Conservation (phyloP, 2,329 filamentous ascomycete genomes). For the Teratosphaeria pseudoeucalypti region DNA sequence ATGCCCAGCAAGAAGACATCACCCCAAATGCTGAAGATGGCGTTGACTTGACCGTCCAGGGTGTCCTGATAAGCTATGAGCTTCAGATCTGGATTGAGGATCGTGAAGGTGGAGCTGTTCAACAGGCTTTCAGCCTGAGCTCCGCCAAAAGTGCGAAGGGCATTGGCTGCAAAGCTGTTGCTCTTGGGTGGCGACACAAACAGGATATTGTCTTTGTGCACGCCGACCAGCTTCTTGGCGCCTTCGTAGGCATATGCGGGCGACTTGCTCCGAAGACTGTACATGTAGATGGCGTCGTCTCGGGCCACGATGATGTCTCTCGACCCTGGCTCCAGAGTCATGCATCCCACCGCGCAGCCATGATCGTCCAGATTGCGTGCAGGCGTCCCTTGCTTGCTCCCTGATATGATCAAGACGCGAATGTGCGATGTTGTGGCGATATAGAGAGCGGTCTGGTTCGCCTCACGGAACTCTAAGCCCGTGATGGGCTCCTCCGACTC, state of each 20-base stretch:
- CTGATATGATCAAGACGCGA: constrained; percentile 74
- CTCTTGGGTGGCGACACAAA: constrained; percentile 69
- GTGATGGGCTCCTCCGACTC: constrained; percentile 96
- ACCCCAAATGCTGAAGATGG: constrained; percentile 78
- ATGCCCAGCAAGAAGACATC: constrained; percentile 82
- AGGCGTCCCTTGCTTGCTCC: constrained; percentile 79
- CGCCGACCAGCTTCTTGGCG: constrained; percentile 69
- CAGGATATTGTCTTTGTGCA: constrained; percentile 77
- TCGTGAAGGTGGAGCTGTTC: constrained; percentile 75
- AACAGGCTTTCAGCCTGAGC: constrained; percentile 67
- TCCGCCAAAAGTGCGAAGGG: constrained; percentile 63
- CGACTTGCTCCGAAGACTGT: constrained; percentile 72
- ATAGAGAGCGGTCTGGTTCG: constrained; percentile 65
- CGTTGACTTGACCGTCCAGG: constrained; percentile 67
- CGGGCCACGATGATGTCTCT: constrained; percentile 85
- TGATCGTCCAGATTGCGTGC: constrained; percentile 80
- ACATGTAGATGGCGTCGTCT: constrained; percentile 93
- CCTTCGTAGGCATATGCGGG: constrained; percentile 87
- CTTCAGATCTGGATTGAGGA: constrained; percentile 84
- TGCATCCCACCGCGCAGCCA: constrained; percentile 88
- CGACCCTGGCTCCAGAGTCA: constrained; percentile 71
- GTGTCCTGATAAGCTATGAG: constrained; percentile 85
- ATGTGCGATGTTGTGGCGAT: constrained; percentile 85
- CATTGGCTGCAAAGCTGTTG: constrained; percentile 45
- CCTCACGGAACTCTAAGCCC: constrained; percentile 66